Evolutionary conservation across 345 rosid species (phyloP).

Genomic region (Crucihimalaya himalaica): DNA sequence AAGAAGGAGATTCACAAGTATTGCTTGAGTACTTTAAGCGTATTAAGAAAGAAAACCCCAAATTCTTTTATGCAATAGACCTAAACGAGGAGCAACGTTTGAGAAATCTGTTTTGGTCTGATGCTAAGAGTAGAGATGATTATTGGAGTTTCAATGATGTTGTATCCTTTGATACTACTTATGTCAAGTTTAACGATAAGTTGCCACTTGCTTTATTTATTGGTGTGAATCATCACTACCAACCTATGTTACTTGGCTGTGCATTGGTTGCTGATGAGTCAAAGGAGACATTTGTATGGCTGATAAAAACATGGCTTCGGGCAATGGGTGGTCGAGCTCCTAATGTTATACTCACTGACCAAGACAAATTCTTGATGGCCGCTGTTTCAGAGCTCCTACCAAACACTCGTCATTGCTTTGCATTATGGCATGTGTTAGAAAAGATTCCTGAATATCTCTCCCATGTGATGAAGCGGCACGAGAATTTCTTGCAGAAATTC

Average conservation of each 20-base stretch:
- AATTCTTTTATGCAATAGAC: conserved; percentile 50
- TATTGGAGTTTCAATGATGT: conserved; percentile 48
- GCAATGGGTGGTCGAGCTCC: conserved; percentile 54
- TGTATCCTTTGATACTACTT: conserved; percentile 52
- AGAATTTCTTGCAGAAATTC: conserved; percentile 58
- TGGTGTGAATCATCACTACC: conserved; percentile 53
- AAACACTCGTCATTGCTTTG: conserved; percentile 47
- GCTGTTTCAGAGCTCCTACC: conserved; percentile 47
- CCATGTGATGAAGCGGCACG: conserved; percentile 46
- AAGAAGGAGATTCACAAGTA: conserved; percentile 50
- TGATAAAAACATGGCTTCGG: conserved; percentile 51
- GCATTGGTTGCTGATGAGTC: conserved; percentile 52
- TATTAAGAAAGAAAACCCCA: conserved; percentile 52
- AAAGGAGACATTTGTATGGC: conserved; percentile 46
- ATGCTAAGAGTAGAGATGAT: conserved; percentile 53
- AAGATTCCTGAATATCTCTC: conserved; percentile 49
- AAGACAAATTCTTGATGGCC: conserved; percentile 47
- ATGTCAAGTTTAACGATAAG: conserved; percentile 50
- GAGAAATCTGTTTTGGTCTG: conserved; percentile 51
- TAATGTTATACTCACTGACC: conserved; percentile 48
- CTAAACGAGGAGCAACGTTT: conserved; percentile 48
- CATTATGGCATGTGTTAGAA: conserved; percentile 52
- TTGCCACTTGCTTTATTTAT: conserved; percentile 50
- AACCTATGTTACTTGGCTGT: conserved; percentile 51
- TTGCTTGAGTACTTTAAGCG: conserved; percentile 53